Evolutionary conservation across 2,329 filamentous ascomycete genomes (phyloP).

Genomic region (Leptographium galeiforme): DNA sequence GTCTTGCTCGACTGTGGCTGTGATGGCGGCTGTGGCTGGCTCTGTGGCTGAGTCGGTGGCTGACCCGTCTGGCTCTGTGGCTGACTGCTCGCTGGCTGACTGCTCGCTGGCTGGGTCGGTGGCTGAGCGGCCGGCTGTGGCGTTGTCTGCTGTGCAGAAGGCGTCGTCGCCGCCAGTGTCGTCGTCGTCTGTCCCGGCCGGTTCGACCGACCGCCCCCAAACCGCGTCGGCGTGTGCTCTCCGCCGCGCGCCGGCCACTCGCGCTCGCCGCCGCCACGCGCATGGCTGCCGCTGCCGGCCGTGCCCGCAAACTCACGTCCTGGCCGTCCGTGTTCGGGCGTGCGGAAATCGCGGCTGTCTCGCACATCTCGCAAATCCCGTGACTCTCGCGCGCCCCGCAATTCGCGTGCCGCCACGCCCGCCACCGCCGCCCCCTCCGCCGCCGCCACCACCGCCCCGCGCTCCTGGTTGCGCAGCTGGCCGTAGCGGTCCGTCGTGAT

Average conservation of each 20-base stretch:
- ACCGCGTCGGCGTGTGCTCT: conserved; percentile 12
- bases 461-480: conserved; percentile 12
- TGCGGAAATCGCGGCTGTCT: conserved; percentile 22
- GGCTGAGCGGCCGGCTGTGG: background rate
- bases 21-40: conserved; percentile 28
- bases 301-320: conserved; percentile 22
- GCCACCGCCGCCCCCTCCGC: background rate
- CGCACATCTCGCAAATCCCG: conserved; percentile 24
- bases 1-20: conserved; percentile 27
- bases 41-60: background rate
- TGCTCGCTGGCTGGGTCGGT: background rate
- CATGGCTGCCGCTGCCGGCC: conserved; percentile 24
- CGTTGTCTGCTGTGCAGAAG: background rate
- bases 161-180: background rate
- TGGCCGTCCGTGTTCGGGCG: conserved; percentile 26
- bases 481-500: conserved; percentile 13
- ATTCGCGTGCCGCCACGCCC: conserved; percentile 15
- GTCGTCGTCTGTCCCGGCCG: too few relatives aligned
- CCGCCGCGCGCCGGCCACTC: conserved; percentile 23
- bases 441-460: conserved; percentile 1
- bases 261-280: conserved; percentile 23
- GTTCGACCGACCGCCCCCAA: conserved; percentile 10
- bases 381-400: conserved; percentile 18
- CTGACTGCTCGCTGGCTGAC: background rate
- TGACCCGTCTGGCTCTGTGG: too few relatives aligned